Evolutionary conservation across 768 basidiomycete genomes (phyloP), one percentile per base, ranked within the genome.

Genomic region (Boletus coccyginus): DNA sequence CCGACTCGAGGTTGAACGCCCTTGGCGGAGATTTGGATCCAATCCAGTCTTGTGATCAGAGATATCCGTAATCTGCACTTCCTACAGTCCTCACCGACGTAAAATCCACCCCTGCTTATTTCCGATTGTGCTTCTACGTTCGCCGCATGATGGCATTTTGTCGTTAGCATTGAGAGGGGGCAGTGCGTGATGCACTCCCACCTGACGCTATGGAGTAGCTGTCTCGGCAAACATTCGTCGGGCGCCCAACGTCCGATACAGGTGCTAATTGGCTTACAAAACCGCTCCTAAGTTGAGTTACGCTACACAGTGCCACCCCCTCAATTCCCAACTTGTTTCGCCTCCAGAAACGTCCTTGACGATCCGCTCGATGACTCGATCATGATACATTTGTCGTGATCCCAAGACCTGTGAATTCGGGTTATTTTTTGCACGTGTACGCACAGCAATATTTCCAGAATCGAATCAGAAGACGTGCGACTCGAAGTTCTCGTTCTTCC

Each of bases 381-480:
- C 21, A 21, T 55, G 27, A 9, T 41, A 31, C 27, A 10, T 46
- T 43, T 31, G 43, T 43, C 32, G 35, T n/a, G 50, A 50, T 50
- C 31, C 27, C 35, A 29, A 52, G 29, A 8, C 35, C 7, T 27
- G 27, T 27, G 35, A 35, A 35, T 11, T 35, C 35, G 13, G 11
- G n/a, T 7, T 19, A 48, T 31, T 45, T 48, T 36, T 50, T 53
- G 51, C 61, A 57, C 57, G 50, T 66, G 51, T 59, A 52, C 33
- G 16, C 38, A 38, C 14, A 32, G 16, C 32, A 35, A 53, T 35
- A 17, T 31, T 41, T 33, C 19, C 3, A 9, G 46, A 39, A 21
- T 21, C 6, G 27, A 27, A 27, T 27, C 27, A 27, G 27, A 27
- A 27, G 27, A 9, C 8, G 35, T 21, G 46, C 29, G 50, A 46